Evolutionary conservation across 164 flowering plant genomes (phyloP), one percentile per base, ranked within the genome.

Genomic region (Litsea cubeba): DNA sequence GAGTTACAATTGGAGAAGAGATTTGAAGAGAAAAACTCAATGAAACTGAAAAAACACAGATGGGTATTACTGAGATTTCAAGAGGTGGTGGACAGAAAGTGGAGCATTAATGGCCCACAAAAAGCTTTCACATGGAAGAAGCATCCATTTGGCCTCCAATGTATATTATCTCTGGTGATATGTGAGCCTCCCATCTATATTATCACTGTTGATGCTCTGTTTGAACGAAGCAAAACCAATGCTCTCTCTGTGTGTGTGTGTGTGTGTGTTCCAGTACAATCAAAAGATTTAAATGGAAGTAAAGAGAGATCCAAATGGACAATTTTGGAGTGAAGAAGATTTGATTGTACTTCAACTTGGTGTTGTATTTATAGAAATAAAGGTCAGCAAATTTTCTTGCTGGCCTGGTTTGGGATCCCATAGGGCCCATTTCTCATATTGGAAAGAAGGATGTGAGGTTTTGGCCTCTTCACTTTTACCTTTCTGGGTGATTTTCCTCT

Each of bases 131-230:
- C 75, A 67, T 35, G 60, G 20, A 76, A 81, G 68, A 76, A 74
- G 77, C 69, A 70, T 73, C 81, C 83, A 76, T 76, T 79, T 81
- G 81, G 78, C 71, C 81, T 76, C 77, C 75, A 76, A 32, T 18
- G 65, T 68, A 32, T 75, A 65, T 70, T 72, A 20, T 75, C 79
- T 76, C 79, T 78, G 77, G 46, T 78, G 77, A 76, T 76, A 70
- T 78, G 46, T 35, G 46, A 35, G 74, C 69, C 81, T 76, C 77
- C 75, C 78, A 32, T 18, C 57, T 64, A 50, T 75, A 65, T 72
- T 72, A 20, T 75, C 79, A 73, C 79, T 76, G 77, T 65, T 78
- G 77, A 76, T 76, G 75, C 75, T 78, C 66, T 76, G 75, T 65
- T 76, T 76, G 71, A 78, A 78, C 76, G 75, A 74, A 73, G 66